Conservation (phyloP, 1,284 basidiomycete species). For the Marasmius fiardii region DNA sequence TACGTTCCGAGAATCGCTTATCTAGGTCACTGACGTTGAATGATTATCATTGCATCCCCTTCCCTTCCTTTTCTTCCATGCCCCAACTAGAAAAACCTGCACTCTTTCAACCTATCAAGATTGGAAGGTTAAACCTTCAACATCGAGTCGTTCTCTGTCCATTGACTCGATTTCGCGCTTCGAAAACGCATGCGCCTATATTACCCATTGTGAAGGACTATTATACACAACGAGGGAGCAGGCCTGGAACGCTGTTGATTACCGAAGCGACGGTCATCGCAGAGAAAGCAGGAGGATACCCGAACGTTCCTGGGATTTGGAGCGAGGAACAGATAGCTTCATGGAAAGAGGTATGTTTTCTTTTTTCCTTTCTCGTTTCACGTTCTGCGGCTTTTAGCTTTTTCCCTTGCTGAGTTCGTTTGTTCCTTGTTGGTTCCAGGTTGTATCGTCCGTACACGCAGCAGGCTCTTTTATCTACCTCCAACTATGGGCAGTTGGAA, state of each 20-base stretch:
- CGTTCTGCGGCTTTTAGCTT: too few relatives aligned
- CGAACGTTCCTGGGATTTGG: slow-evolving; percentile 40
- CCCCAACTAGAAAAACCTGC: too few relatives aligned
- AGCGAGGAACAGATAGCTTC: slow-evolving; percentile 35
- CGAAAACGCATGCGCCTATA: slow-evolving; percentile 20
- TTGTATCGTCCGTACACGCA: too few relatives aligned
- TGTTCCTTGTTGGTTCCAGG: background rate
- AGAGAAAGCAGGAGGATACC: slow-evolving; percentile 33
- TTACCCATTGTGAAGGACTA: slow-evolving; percentile 36
- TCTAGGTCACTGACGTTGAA: too few relatives aligned
- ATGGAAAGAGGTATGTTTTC: slow-evolving; percentile 37
- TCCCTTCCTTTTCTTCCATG: too few relatives aligned
- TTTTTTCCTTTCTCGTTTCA: too few relatives aligned
- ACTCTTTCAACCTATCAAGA: background rate
- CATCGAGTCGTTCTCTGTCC: background rate
- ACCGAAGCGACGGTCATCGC: slow-evolving; percentile 45
- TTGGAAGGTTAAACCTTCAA: background rate
- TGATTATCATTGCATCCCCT: too few relatives aligned
- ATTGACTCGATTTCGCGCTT: background rate
- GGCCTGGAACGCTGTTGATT: slow-evolving; percentile 45
- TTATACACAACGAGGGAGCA: slow-evolving; percentile 42
- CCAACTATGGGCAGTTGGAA: too few relatives aligned
- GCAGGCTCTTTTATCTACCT: too few relatives aligned
- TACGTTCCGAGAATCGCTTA: too few relatives aligned
- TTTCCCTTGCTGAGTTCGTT: too few relatives aligned